phyloP scores from a whole-genome alignment of 2,329 filamentous ascomycete genomes.

The Aspergillus puulaauensis region DNA sequence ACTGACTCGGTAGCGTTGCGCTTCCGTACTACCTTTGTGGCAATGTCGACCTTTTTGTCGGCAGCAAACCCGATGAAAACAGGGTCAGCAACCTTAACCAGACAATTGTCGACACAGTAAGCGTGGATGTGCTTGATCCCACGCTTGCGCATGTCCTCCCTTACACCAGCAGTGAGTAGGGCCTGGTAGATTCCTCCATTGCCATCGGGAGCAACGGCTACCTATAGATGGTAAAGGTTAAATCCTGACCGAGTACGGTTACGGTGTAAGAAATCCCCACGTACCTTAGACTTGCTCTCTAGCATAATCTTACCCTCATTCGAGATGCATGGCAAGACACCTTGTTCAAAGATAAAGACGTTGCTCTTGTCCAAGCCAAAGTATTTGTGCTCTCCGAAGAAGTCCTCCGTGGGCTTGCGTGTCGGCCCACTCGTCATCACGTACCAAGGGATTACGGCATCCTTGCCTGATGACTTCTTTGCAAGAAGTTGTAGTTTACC shows the following conservation, averaged over 20 bases:
- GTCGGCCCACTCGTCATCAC: slow-evolving; percentile 99
- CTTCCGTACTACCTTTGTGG: slow-evolving; percentile 99
- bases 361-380: slow-evolving; percentile 87
- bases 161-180: slow-evolving; percentile 73
- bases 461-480: slow-evolving; percentile 62
- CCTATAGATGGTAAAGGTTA: slow-evolving; percentile 37
- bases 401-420: slow-evolving; percentile 84
- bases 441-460: slow-evolving; percentile 86
- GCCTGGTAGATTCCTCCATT: slow-evolving; percentile 97
- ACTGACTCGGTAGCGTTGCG: slow-evolving; percentile 94
- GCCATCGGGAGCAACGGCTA: slow-evolving; percentile 93
- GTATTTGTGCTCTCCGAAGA: slow-evolving; percentile 85
- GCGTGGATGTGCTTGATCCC: slow-evolving; percentile 94
- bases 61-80: slow-evolving; percentile 93
- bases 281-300: slow-evolving; percentile 78
- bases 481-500: slow-evolving; percentile 80
- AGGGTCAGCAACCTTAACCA: slow-evolving; percentile 98
- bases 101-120: slow-evolving; percentile 98
- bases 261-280: slow-evolving; percentile 8
- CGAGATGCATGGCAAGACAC: slow-evolving; percentile 92
- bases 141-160: slow-evolving; percentile 83
- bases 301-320: slow-evolving; percentile 97
- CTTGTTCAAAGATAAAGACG: slow-evolving; percentile 92
- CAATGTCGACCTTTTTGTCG: slow-evolving; percentile 85
- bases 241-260: neutral